Evolutionary conservation across 2,329 filamentous ascomycete species (phyloP), one percentile per base, ranked within the genome.

Genomic region (Phialophora macrospora): DNA sequence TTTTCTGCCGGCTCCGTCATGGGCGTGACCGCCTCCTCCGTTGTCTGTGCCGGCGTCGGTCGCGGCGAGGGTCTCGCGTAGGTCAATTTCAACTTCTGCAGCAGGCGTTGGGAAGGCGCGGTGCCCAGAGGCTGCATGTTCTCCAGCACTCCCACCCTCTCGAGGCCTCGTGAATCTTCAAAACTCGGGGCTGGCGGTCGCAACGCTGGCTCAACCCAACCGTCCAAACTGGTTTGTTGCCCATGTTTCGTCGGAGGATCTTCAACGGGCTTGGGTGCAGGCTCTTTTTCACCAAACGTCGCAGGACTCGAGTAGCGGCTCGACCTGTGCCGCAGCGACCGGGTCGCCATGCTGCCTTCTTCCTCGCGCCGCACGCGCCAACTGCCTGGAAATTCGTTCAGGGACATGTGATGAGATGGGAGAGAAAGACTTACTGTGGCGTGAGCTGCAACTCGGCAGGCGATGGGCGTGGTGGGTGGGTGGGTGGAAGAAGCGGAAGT

Each of bases 121-220:
- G 88, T 84, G 48, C 93, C 93, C 63, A 97, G 80, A 28, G 93
- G 89, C 60, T 88, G 88, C 93, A 96, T 96, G 73, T 89, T 89
- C 77, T 91, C 89, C 65, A 96, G 82, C 20, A 96, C 90, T 69
- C 91, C 91, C 76, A 88, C 87, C 56, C 89, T 84, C 73, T 89
- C 82, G 71, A 95, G 84, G 52, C 90, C 90, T 64, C 84, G 87
- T 75, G 85, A 82, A 71, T 96, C 92, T 80, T 91, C 87, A 75
- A 89, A 96, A 75, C 90, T 94, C 11, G 93, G 83, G 55, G 80
- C 80, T 55, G 83, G 81, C 55, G 77, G 74, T 64, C 83, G 81
- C 55, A 85, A 73, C 44, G 82, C 77, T 56, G 87, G 87, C 76
- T 90, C 87, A 48, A 81, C 76, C 87, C 85, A 87, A 65, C 72